A percentile compares a stretch with the other conserved stretches of the same genome.
phyloP scores from a whole-genome alignment of 2,329 filamentous ascomycete species.

The Xylaria polymorpha region DNA sequence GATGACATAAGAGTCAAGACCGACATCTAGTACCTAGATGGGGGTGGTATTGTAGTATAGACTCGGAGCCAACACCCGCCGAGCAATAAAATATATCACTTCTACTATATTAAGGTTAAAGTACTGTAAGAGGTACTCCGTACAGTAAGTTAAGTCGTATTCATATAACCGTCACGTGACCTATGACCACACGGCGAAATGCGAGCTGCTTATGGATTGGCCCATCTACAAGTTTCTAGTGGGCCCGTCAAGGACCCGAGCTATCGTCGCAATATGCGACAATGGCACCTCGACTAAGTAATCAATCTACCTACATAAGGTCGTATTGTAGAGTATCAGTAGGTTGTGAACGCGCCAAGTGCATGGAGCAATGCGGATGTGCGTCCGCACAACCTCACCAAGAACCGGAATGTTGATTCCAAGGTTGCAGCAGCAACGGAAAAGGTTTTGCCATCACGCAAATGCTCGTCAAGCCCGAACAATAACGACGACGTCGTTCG shows the following conservation, averaged over 20 bases:
- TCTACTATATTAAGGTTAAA: not conserved
- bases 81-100: not conserved
- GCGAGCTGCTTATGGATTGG: not conserved
- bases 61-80: conserved; percentile 4
- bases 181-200: not conserved
- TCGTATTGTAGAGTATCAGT: not conserved
- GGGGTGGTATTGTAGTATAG: no score
- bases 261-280: not conserved
- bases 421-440: not conserved
- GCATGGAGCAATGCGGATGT: conserved; percentile 15
- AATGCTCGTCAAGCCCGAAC: not conserved
- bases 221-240: not conserved
- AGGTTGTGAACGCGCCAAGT: not conserved
- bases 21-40: not conserved
- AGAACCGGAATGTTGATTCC: conserved; percentile 5
- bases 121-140: no score
- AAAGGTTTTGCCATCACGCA: not conserved
- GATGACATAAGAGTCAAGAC: not conserved
- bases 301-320: no score
- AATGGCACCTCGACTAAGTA: no score
- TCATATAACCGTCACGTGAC: not conserved
- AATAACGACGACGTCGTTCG: not conserved
- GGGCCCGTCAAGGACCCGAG: not conserved
- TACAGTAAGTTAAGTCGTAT: not conserved
- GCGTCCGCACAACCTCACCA: conserved; percentile 7